Evolutionary conservation across 78 protist species (phyloP), one percentile per base, ranked within the genome.

Genomic region (Dictyostelium citrinum): DNA sequence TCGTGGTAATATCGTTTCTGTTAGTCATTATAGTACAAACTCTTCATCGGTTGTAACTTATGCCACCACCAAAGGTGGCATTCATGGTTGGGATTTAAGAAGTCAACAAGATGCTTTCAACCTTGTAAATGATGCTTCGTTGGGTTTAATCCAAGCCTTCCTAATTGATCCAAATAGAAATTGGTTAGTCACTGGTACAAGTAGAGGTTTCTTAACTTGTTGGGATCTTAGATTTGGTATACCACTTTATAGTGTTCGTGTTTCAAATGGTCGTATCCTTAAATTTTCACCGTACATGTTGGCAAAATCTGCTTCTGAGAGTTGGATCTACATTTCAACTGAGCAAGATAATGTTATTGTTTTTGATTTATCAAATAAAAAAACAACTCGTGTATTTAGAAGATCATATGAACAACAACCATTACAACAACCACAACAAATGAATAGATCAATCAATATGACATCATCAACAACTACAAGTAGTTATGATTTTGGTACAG

Each of bases 181-280:
- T 22, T 82, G 91, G 90, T 46, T 93, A 3, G 90, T 93, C 2
- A 84, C 91, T 17, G 92, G 93, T n/a, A 93, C 96, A 11, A 81
- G 84, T 2, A 58, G 93, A 58, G 96, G 96, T 12, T 93, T 70
- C 49, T 16, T 93, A 22, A 84, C 91, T 4, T 80, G 90, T 55
- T 93, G 96, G 96, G 96, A 93, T 60, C 90, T 93, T 1, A 45
- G 96, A 58, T 93, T 93, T 79, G 71, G 70, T n/a, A 93, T 93
- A 35, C 96, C 96, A 29, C 60, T 91, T 24, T 78, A 79, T 71
- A 91, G 46, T 29, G 43, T 70, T n/a, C 95, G 92, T 70, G 76
- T 84, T 10, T 74, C 91, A 64, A 91, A 91, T 83, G 90, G 92
- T 11, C 39, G 95, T 22, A 91, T 91, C 1, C 64, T 70, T n/a